These are phyloP conservation scores for Mitragyna speciosa DNA, from an alignment of 257 asterid genomes.

Conservation along the genomic window DNA sequence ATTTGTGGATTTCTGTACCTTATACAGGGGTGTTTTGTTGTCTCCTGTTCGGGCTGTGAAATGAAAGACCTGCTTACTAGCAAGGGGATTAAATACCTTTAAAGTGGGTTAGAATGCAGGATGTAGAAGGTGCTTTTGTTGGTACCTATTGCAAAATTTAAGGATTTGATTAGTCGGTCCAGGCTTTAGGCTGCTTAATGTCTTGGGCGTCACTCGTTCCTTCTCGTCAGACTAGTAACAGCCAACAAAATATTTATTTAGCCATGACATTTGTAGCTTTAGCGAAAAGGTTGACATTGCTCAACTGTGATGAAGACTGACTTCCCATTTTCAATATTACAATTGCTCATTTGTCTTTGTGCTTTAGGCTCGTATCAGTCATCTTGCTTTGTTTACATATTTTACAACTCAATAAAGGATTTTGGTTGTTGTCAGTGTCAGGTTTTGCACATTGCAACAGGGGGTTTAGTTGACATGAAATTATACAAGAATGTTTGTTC, in stretches of 20 bases:
- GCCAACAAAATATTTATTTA: not conserved
- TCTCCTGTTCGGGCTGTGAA: not conserved
- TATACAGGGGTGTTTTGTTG: not conserved
- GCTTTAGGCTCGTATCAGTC: no score
- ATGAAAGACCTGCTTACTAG: not conserved
- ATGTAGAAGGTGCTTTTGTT: not conserved
- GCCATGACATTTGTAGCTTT: not conserved
- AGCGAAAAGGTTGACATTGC: not conserved
- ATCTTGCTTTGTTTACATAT: no score
- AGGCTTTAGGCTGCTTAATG: not conserved
- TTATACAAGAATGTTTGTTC: no score
- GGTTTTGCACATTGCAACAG: no score
- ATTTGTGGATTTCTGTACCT: not conserved
- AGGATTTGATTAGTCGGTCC: not conserved
- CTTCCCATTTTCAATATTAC: no score
- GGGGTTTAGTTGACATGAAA: no score
- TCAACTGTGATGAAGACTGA: not conserved
- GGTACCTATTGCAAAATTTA: not conserved
- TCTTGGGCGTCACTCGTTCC: not conserved
- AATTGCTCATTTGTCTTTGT: no score
- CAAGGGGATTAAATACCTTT: not conserved
- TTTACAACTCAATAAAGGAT: no score
- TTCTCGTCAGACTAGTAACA: slow-evolving; percentile 1
- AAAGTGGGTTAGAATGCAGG: not conserved
- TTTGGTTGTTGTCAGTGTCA: no score